Evolutionary conservation across 2,329 filamentous ascomycete species (phyloP), one percentile per base, ranked within the genome.

Genomic region (Truncatella angustata): DNA sequence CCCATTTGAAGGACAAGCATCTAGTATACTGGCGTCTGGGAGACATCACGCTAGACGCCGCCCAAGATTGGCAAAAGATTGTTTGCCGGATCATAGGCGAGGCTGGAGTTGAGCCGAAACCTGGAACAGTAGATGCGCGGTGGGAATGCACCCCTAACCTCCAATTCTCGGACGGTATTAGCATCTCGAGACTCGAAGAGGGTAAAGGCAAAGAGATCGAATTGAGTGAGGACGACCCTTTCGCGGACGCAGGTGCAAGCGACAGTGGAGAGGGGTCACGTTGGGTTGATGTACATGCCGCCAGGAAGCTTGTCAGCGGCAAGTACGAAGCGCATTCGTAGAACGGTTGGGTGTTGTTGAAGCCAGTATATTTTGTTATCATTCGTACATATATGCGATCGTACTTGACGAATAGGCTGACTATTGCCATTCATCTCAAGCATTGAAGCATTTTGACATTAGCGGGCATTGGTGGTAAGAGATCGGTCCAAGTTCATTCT

Each of bases 1-100:
- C 84, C 1, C 91, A 93, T 63, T 76, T 88, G 20, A 87, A 87
- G 61, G 89, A 93, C 40, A 87, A 87, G 63, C 85, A 86, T 42
- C 66, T 91, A 21, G 85, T 94, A 11, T 91, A 89, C 75, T 95
- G 90, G 90, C 84, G 86, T 12, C 71, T 94, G 0, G 86, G 86
- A 42, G 87, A 95, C 56, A 75, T 97, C 14, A 87, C 84, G 0
- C 76, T 88, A 37, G 80, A 79, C 14, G 69, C 86, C 1, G 76
- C 78, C 40, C 73, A 81, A 7, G 84, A 84, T 46, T 80, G 83
- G 58, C 80, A 87, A 62, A 93, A 91, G 71, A 83, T 97, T 53
- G 85, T 96, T 5, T 94, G 91, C 54, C 84, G 91, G 3, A 88
- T 99, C 60, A 74, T 80, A 9, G 79, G 86, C 21, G 90, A 89